Base-by-base conservation (phyloP, 1,139 yeast species). In the Kazachstania sp. region DNA sequence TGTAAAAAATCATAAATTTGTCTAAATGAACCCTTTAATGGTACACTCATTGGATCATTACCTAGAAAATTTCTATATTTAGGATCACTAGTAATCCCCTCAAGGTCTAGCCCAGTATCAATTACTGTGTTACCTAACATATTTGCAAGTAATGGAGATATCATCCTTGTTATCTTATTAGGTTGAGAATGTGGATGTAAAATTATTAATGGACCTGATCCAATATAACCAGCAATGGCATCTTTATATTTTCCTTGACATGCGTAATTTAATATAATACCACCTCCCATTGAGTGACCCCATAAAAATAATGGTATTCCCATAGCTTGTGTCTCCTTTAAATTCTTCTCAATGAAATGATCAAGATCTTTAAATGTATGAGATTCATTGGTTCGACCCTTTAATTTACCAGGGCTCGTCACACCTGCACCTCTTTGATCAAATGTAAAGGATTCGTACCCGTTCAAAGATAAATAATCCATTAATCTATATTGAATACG, bases 221-320 rank as follows among this genome's bases (percentile, higher is more conserved):
- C 79, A 41, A 81, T 68, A 50, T 78, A 77, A 0, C 83, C 83
- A 43, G 71, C 70, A 45, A 90, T 57, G 28, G 71, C 59, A 36
- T 78, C 75, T 42, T 72, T 71, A 63, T 77, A 60, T 52, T 71
- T 75, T 3, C 97, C 97, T 42, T 70, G 68, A 45, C 83, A 74
- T 15, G 81, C 86, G 63, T 90, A 90, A 65, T 82, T 86, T 52
- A 88, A 71, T 0, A 72, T 71, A 46, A 87, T 81, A 0, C 86
- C 95, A 19, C 97, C 97, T 43, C 98, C 98, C 97, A 92, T 88
- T n/a, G 95, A 86, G 61, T 86, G 95, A 2, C 97, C 96, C 67
- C 78, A 72, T 54, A 92, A 62, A 58, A 73, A 76, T 39, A 87
- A 60, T 53, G 79, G 79, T 45, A 48, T 56, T 11, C 47, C 50